Percentiles rank a stretch among this genome's conserved stretches.
Conservation (phyloP, 441 rosid genomes). For the Hura crepitans region DNA sequence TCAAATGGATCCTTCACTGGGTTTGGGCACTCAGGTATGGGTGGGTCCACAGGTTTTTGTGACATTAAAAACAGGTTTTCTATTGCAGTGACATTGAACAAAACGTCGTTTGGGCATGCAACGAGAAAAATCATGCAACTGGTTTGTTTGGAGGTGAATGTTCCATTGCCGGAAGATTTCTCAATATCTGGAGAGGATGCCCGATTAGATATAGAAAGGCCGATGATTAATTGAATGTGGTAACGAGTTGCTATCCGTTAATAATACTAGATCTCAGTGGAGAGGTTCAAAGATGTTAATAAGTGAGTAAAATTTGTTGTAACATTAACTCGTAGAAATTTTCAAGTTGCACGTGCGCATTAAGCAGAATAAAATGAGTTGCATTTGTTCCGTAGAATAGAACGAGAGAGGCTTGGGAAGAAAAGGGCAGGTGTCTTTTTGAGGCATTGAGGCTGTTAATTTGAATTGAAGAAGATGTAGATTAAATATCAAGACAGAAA, state of each 20-base stretch:
- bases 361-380: no score
- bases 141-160: constrained; percentile 75
- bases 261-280: background rate
- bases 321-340: no score
- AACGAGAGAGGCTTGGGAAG: no score
- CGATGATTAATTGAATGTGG: constrained; percentile 50
- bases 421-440: no score
- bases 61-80: constrained; percentile 66
- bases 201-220: constrained; percentile 25
- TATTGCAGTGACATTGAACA: constrained; percentile 78
- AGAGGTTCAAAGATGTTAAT: background rate
- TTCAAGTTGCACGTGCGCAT: background rate
- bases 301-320: background rate
- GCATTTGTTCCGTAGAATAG: no score
- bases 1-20: constrained; percentile 51
- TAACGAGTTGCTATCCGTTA: background rate
- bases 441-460: no score
- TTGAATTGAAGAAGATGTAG: no score
- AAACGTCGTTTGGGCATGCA: constrained; percentile 64
- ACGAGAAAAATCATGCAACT: constrained; percentile 59
- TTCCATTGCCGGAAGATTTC: constrained; percentile 62
- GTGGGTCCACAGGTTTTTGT: constrained; percentile 85
- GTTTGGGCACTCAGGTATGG: constrained; percentile 92
- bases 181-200: constrained; percentile 25
- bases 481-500: background rate